phyloP scores from a whole-genome alignment of 2,329 filamentous ascomycete species.

The Verticillium isaacii region DNA sequence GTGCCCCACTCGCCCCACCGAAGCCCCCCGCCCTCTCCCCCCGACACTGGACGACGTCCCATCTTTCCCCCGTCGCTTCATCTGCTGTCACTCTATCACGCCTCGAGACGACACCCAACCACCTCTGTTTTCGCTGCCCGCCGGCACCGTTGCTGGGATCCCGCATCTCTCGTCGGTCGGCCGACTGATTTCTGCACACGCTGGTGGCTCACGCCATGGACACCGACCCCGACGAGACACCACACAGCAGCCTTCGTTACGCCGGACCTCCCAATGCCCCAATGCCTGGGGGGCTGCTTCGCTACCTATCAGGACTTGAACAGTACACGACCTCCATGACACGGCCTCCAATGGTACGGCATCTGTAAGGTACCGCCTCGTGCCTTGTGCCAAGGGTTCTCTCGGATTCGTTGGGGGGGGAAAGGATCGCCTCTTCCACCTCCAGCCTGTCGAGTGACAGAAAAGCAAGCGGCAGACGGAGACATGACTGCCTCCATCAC shows the following conservation, averaged over 20 bases:
- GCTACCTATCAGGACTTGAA: not conserved
- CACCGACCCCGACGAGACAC: not conserved
- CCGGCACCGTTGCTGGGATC: not conserved
- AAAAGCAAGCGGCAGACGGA: slow-evolving; percentile 1
- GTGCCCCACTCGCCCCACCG: slow-evolving; percentile 3
- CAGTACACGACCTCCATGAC: not conserved
- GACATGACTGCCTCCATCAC: not conserved
- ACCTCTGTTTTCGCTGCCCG: not conserved
- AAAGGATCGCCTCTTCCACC: not conserved
- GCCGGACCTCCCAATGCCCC: not conserved
- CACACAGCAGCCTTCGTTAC: not conserved
- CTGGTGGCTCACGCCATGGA: not conserved
- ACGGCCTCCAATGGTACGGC: not conserved
- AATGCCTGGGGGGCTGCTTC: not conserved
- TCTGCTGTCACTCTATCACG: not conserved
- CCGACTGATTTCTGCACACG: not conserved
- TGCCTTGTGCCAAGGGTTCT: not conserved
- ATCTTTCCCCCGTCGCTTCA: slow-evolving; percentile 1
- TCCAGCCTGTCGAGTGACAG: slow-evolving; percentile 3
- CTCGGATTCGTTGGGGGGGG: not conserved
- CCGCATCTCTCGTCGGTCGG: not conserved
- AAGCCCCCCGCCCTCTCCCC: not conserved
- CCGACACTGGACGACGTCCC: slow-evolving; percentile 1
- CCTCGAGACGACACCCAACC: not conserved
- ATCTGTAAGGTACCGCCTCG: slow-evolving; percentile 1